Evolutionary conservation across 495 filamentous ascomycete species (phyloP), one percentile per base, ranked within the genome.

Genomic region (Penicillium coprophilum): DNA sequence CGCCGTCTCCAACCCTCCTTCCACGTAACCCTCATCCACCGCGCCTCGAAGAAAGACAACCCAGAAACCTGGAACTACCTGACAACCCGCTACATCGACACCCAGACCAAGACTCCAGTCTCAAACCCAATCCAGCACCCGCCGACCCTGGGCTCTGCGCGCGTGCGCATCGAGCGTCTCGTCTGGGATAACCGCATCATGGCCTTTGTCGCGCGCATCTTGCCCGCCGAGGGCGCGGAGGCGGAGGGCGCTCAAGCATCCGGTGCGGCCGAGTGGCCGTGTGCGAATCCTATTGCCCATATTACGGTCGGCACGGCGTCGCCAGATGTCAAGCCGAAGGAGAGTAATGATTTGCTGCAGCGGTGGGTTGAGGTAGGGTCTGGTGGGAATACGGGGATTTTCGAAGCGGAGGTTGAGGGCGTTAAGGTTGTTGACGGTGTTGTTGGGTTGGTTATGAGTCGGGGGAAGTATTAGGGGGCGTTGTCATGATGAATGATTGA

Each of bases 1-100:
- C 80, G 86, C 23, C 89, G 94, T 48, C 69, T 97, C 19, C 94
- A 98, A 69, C 62, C 82, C 31, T 72, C 82, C n/a, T 97, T 97
- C 74, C 94, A 98, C 70, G 87, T 97, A 53, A 98, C 94, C 0
- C 82, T 98, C 13, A 90, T 96, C 67, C 94, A 98, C 70, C 87
- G 85, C 46, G 84, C 86, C 10, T 71, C 71, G 2, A 70, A 85
- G 21, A 74, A 76, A 43, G 68, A 84, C 39, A 66, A 83, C 56
- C 78, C 84, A 0, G 82, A 85, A 1, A 71, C 91, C 15, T 98
- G 94, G 94, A 68, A 85, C 38, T 72, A 73, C 6, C 91, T 94
- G 61, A 66, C 57, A 12, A 63, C 71, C 17, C 68, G 82, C 4
- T 79, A 84, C 60, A 72, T 76, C 8, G 64, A 77, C 15, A 55